Evolutionary conservation across 495 filamentous ascomycete species (phyloP).

Genomic region (Lophiotrema nucula): DNA sequence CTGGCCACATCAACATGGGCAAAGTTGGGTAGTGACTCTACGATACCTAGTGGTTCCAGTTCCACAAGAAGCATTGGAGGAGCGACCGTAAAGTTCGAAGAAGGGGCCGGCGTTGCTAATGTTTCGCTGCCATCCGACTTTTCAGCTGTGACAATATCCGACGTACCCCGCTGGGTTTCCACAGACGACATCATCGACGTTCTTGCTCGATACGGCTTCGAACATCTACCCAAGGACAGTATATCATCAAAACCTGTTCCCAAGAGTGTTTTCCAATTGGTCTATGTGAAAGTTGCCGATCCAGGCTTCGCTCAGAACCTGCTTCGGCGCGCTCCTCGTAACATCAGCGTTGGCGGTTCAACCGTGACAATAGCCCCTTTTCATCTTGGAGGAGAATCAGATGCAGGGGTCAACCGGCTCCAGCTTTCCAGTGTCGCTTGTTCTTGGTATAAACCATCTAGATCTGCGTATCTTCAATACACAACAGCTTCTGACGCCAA

Average conservation of each 20-base stretch:
- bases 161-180: constrained; percentile 1
- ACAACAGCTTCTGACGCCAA: background rate
- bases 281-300: constrained; percentile 4
- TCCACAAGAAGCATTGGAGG: constrained; percentile 18
- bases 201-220: background rate
- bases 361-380: no score
- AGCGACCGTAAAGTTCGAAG: constrained; percentile 12
- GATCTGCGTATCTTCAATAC: constrained; percentile 19
- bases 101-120: constrained; percentile 2
- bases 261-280: background rate
- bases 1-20: no score
- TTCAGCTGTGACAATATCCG: constrained; percentile 11
- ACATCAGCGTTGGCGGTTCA: no score
- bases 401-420: constrained; percentile 14
- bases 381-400: no score
- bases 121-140: constrained; percentile 15
- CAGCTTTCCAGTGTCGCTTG: constrained; percentile 20
- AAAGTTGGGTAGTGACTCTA: no score
- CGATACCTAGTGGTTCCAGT: no score
- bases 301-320: constrained; percentile 19
- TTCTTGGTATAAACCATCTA: constrained; percentile 22
- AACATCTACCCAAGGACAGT: background rate
- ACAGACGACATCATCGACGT: constrained; percentile 1
- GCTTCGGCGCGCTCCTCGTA: background rate
- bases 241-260: constrained; percentile 2